Conservation (phyloP, 2,329 filamentous ascomycete species). For the Beauveria sp. region DNA sequence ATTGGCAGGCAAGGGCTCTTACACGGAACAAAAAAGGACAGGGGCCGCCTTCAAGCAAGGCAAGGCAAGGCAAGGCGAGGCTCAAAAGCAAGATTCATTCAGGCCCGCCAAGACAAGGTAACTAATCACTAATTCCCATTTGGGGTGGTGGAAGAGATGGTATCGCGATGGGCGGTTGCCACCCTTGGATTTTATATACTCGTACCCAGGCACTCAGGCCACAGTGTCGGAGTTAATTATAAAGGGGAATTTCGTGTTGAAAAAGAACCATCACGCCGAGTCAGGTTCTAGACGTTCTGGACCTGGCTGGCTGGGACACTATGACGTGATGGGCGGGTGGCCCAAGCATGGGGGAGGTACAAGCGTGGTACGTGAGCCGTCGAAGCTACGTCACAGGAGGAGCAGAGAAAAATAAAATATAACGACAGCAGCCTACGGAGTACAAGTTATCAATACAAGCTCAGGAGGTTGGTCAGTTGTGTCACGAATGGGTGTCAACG, state of each 20-base stretch:
- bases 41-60: not conserved
- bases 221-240: not conserved
- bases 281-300: conserved; percentile 6
- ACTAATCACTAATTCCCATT: not conserved
- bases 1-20: not conserved
- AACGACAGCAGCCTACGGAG: too few relatives aligned
- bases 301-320: conserved; percentile 3
- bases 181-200: too few relatives aligned
- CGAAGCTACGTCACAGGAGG: not conserved
- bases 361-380: not conserved
- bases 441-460: too few relatives aligned
- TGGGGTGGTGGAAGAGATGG: not conserved
- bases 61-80: not conserved
- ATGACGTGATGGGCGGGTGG: conserved; percentile 5
- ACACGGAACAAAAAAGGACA: not conserved
- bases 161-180: too few relatives aligned
- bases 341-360: not conserved
- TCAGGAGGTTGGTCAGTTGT: too few relatives aligned
- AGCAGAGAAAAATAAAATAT: too few relatives aligned
- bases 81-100: not conserved
- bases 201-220: not conserved
- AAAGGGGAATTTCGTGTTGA: not conserved
- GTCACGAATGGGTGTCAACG: too few relatives aligned
- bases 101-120: not conserved
- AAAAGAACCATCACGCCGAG: not conserved